Evolutionary conservation across 345 rosid genomes (phyloP), one percentile per base, ranked within the genome.

Genomic region (Eucalyptus sp.): DNA sequence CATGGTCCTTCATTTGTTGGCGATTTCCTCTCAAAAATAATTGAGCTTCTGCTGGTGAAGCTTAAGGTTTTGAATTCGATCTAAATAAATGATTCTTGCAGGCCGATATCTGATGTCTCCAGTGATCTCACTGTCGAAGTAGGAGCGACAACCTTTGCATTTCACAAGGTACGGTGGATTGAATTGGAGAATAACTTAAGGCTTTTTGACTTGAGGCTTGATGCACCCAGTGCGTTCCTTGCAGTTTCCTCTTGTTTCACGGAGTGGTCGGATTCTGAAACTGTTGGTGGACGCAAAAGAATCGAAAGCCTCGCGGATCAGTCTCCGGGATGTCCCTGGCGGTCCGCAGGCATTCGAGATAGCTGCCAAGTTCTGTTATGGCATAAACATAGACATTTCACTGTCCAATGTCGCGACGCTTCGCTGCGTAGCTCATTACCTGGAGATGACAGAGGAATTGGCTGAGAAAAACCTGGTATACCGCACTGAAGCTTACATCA

Each of bases 281-380:
- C 90, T 95, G 64, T 90, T 97, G 66, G 46, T 91, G n/a, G 98
- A 96, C 8, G 89, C 94, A 7, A 96, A 95, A 89, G 98, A 96
- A 71, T 90, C 96, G 8, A 97, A 95, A 89, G 79, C 88, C 13
- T 92, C 94, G 2, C 95, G 94, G 88, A 88, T 96, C 24, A 94
- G 79, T 92, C 94, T 98, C 50, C 89, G 94, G 13, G 91, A 91
- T 85, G 90, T 95, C 60, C 99, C 98, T 2, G 99, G 99, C 25
- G 99, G 98, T 89, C 87, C 97, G 1, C 98, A 95, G 90, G 98
- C 96, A 12, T 97, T 98, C 33, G 99, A 98, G 94, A 92, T 94
- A 7, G 99, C 98, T 89, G 99, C 99, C 43, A 98, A 98, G 91
- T 97, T 96, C 92, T 98, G 99, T 87, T 98, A 98, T 62, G 99